Base-by-base conservation (phyloP, 129 eudicot genomes). In the Pulicaria dysenterica region DNA sequence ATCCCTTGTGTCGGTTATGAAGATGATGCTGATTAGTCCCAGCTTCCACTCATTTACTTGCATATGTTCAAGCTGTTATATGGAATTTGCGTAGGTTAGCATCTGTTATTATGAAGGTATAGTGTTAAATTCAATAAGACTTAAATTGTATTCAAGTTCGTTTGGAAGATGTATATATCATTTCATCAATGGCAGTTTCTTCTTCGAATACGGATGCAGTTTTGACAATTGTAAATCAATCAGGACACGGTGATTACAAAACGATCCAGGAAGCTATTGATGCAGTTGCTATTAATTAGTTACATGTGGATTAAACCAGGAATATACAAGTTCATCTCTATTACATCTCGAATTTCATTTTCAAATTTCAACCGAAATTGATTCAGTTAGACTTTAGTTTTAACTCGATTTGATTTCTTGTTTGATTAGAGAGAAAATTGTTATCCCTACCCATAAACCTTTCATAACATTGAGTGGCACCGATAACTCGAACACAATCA, bases 291-390 rank as follows among this genome's bases (percentile, higher is more conserved):
- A 70, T 84, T 0, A 77, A 86, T 54, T 19, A 38, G 80, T 38
- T 88, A 84, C 81, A 88, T 91, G 55, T 91, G 85, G 81, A 79
- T 91, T 45, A 86, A 88, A 81, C 96, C 97, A 2, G 97, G 97
- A 72, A 74, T 79, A 15, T 91, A 91, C 81, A 86, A 90, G 97
- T 91, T 48, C 9, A 6, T 72, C n/a, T n/a, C n/a, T n/a, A n/a
- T n/a, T n/a, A n/a, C 61, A 3, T 24, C 8, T 42, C 19, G 19
- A 55, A 24, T 42, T 60, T 3, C 12, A 64, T 64, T 15, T 64
- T 4, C 2, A 42, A 64, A 42, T 15, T 64, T 4, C 2, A 42
- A 7, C 24, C 42, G 3, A 64, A 1, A 8, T 4, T 64, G 8
- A 17, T 36, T 58, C 64, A 5, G 49, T 31, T 38, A 69, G 37